These are phyloP conservation scores for Colletotrichum tropicale DNA, from an alignment of 2,329 filamentous ascomycete species.

Conservation along the genomic window DNA sequence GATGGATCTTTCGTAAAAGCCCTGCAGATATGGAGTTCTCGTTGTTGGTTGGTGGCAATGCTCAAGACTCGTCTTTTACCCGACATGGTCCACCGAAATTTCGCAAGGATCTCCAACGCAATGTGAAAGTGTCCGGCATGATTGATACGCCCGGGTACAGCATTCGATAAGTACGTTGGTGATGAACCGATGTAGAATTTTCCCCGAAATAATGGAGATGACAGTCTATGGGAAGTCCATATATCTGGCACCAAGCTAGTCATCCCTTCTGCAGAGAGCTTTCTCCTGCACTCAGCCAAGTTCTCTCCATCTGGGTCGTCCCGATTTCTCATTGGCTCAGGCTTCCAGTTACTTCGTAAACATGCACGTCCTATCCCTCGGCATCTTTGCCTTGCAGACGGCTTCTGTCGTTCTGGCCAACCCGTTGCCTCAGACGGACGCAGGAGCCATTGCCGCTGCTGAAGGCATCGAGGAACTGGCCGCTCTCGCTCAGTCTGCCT, in stretches of 20 bases:
- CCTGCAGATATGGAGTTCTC: neutral
- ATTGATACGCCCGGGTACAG: neutral
- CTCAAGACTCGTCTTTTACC: neutral
- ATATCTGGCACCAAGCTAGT: neutral
- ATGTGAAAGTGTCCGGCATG: neutral
- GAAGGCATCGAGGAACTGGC: conserved; percentile 2
- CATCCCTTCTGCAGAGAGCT: neutral
- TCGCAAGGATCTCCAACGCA: neutral
- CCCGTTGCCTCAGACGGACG: neutral
- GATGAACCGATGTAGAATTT: neutral
- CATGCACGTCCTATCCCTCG: neutral
- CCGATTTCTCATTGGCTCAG: conserved; percentile 20
- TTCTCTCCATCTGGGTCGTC: conserved; percentile 38
- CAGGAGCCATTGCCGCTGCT: neutral
- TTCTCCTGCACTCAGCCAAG: neutral
- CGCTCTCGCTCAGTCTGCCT: conserved; percentile 21
- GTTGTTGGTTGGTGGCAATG: neutral
- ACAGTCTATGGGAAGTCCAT: neutral
- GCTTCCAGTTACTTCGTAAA: neutral
- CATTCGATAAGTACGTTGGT: neutral
- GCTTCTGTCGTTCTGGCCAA: conserved; percentile 7
- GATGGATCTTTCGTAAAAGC: neutral
- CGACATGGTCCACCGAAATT: neutral
- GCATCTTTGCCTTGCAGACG: conserved; percentile 21
- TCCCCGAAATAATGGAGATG: neutral